A percentile compares a stretch with the other conserved stretches of the same genome.
These are phyloP conservation scores for Geotrichum histeridarum DNA, from an alignment of 1,139 yeast genomes.

Conservation along the genomic window DNA sequence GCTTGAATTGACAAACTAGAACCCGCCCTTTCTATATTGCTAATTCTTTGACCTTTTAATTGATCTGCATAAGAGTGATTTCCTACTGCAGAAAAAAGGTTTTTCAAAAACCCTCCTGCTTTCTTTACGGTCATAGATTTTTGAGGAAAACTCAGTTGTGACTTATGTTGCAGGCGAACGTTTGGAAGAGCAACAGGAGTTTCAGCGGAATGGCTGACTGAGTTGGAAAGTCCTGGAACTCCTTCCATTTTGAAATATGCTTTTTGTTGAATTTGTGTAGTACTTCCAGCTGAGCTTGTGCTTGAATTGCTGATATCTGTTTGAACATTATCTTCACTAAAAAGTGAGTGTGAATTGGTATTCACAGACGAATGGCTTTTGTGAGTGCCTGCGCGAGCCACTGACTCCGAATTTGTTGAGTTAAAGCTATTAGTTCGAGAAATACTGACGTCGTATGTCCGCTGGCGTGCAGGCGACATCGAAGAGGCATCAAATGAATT, in stretches of 20 bases:
- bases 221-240: slow-evolving; percentile 42
- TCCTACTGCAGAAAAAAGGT: slow-evolving; percentile 37
- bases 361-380: slow-evolving; percentile 28
- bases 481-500: slow-evolving; percentile 25
- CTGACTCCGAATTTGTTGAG: slow-evolving; percentile 22
- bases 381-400: slow-evolving; percentile 29
- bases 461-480: slow-evolving; percentile 9
- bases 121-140: slow-evolving; percentile 28
- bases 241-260: slow-evolving; percentile 12
- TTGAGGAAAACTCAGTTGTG: not conserved
- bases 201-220: slow-evolving; percentile 66
- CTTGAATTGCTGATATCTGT: slow-evolving; percentile 58
- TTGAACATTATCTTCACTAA: slow-evolving; percentile 27
- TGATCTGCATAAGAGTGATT: slow-evolving; percentile 1
- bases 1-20: slow-evolving; percentile 14
- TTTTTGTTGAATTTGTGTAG: slow-evolving; percentile 25
- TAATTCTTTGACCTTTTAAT: slow-evolving; percentile 53
- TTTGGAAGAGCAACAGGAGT: slow-evolving; percentile 26
- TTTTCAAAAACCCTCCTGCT: slow-evolving; percentile 51
- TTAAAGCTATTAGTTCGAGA: slow-evolving; percentile 7
- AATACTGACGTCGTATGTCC: slow-evolving; percentile 1
- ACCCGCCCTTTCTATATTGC: slow-evolving; percentile 60
- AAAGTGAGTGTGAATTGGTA: slow-evolving; percentile 26
- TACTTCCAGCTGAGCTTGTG: slow-evolving; percentile 87
- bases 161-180: slow-evolving; percentile 22